A percentile compares a stretch with the other conserved stretches of the same genome.
phyloP scores from a whole-genome alignment of 2,329 filamentous ascomycete species.

The Fusarium haematococcum region DNA sequence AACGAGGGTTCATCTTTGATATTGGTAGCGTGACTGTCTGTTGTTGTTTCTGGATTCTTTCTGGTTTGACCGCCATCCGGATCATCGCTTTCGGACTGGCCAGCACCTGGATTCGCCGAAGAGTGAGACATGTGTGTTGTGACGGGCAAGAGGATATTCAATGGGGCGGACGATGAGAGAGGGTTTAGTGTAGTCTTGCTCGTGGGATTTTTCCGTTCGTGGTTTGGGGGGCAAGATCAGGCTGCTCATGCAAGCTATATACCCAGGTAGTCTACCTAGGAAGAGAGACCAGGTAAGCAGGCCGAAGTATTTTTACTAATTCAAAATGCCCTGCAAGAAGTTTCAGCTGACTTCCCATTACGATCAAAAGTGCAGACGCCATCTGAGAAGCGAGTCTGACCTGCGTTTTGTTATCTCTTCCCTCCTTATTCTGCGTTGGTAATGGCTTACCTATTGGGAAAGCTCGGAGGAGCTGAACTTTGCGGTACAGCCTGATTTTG shows the following conservation, averaged over 20 bases:
- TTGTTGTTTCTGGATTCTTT: too few relatives aligned
- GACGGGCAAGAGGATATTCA: neutral
- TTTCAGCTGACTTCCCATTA: neutral
- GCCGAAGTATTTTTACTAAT: neutral
- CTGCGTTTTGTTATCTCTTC: neutral
- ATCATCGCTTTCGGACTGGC: neutral
- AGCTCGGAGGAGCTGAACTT: neutral
- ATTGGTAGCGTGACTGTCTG: neutral
- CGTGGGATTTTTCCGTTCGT: neutral
- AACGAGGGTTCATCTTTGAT: neutral
- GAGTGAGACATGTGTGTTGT: neutral
- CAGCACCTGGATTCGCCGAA: neutral
- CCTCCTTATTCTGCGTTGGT: neutral
- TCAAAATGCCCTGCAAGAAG: neutral
- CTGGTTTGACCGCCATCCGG: accelerated
- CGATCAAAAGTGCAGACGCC: neutral
- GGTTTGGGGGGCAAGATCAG: neutral
- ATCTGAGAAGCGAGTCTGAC: neutral
- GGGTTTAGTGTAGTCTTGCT: neutral
- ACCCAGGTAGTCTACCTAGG: neutral
- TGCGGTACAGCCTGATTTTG: neutral
- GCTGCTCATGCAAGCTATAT: neutral
- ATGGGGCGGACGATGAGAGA: neutral
- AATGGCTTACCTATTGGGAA: neutral
- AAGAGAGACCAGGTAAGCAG: neutral